Percentiles rank a stretch among this genome's conserved stretches.
These are phyloP conservation scores for Davidsoniella virescens DNA, from an alignment of 2,329 filamentous ascomycete genomes.

Conservation along the genomic window DNA sequence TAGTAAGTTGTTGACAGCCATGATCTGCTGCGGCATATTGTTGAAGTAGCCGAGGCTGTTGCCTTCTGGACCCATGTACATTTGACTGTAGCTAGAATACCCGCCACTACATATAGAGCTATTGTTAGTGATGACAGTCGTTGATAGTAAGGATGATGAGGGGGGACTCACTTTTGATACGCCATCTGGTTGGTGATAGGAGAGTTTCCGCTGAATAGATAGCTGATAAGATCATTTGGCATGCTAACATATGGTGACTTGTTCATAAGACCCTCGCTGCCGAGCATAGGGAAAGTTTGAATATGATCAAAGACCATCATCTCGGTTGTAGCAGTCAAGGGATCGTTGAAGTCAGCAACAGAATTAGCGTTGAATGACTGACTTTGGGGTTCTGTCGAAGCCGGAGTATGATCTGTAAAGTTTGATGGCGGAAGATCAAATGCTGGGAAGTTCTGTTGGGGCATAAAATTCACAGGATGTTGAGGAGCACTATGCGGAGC, in stretches of 20 bases:
- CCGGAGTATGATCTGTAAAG: slow-evolving; percentile 20
- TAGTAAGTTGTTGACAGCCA: slow-evolving; percentile 75
- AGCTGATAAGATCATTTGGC: slow-evolving; percentile 75
- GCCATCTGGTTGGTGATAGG: slow-evolving; percentile 15
- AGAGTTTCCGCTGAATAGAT: slow-evolving; percentile 48
- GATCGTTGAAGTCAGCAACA: slow-evolving; percentile 6
- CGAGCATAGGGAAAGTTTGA: slow-evolving; percentile 71
- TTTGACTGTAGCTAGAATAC: slow-evolving; percentile 12
- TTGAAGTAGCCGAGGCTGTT: slow-evolving; percentile 39
- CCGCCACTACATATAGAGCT: slow-evolving; percentile 3
- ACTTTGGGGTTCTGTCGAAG: not conserved
- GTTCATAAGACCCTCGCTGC: slow-evolving; percentile 58
- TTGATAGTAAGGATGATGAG: too few relatives aligned
- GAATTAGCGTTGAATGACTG: slow-evolving; percentile 14
- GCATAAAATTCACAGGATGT: slow-evolving; percentile 35
- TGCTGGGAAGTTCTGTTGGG: slow-evolving; percentile 44
- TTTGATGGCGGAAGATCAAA: slow-evolving; percentile 48
- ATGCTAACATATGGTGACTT: slow-evolving; percentile 73
- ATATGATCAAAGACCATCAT: slow-evolving; percentile 48
- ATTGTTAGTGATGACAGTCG: not conserved
- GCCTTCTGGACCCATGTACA: slow-evolving; percentile 12
- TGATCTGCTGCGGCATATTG: slow-evolving; percentile 56
- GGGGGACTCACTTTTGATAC: slow-evolving; percentile 14
- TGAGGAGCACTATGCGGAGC: slow-evolving; percentile 24
- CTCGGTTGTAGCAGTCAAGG: slow-evolving; percentile 22